phyloP scores from a whole-genome alignment of 805 yeast genomes.

The Pichia heedii region DNA sequence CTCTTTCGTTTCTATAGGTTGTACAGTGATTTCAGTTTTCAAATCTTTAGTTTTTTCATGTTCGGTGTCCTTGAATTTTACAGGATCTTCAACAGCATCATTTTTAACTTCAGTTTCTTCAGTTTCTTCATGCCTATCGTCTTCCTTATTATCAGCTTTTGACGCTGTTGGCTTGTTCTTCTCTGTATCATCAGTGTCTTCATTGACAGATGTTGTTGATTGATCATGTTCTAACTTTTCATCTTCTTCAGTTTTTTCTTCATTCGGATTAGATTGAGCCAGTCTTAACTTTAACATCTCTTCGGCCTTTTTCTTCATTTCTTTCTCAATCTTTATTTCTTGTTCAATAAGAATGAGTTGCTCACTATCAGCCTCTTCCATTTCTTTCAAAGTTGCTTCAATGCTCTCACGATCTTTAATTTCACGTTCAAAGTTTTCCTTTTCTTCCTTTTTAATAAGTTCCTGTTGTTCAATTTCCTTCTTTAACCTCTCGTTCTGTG shows the following conservation, averaged over 20 bases:
- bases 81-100: too few relatives aligned
- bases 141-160: too few relatives aligned
- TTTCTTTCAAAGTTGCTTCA: not conserved
- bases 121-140: too few relatives aligned
- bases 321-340: not conserved
- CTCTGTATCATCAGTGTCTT: too few relatives aligned
- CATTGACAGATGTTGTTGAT: not conserved
- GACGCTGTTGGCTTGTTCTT: too few relatives aligned
- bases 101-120: too few relatives aligned
- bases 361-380: not conserved
- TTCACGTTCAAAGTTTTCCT: not conserved
- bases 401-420: not conserved
- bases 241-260: not conserved
- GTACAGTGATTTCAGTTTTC: too few relatives aligned
- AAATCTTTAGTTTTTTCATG: too few relatives aligned
- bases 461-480: slow-evolving; percentile 1
- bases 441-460: not conserved
- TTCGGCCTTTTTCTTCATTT: not conserved
- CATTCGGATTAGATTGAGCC: too few relatives aligned
- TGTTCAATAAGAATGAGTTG: not conserved
- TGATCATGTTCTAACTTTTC: not conserved
- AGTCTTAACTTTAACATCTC: too few relatives aligned
- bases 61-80: too few relatives aligned
- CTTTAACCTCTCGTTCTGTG: not conserved
- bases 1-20: too few relatives aligned